Conservation (phyloP, 2,329 filamentous ascomycete species). For the Celoporthe dispersa region DNA sequence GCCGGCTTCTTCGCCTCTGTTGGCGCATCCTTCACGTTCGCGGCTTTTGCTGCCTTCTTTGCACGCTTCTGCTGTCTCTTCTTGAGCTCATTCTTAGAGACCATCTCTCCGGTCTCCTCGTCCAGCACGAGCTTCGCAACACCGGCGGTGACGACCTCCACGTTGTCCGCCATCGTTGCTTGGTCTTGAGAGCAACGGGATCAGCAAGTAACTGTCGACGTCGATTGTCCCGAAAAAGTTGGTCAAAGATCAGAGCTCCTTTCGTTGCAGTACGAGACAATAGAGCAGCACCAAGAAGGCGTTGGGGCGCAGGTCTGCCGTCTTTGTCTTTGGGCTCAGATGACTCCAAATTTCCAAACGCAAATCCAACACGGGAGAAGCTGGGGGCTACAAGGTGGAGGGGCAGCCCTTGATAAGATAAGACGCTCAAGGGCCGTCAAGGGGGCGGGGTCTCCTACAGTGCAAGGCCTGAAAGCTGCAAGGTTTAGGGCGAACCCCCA, state of each 20-base stretch:
- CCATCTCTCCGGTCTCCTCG: constrained; percentile 48
- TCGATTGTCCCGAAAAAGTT: constrained; percentile 1
- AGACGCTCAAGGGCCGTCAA: constrained; percentile 3
- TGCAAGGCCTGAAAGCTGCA: neutral
- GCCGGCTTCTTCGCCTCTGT: constrained; percentile 36
- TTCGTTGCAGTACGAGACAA: neutral
- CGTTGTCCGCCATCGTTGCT: constrained; percentile 40
- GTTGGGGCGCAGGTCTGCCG: neutral
- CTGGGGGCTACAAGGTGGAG: constrained; percentile 7
- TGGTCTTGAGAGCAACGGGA: neutral
- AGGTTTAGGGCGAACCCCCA: constrained; percentile 6
- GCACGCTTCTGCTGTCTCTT: constrained; percentile 44
- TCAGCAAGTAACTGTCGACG: neutral
- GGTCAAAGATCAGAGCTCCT: too few species aligned
- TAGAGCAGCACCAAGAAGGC: neutral
- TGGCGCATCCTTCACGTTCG: constrained; percentile 27
- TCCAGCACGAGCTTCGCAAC: constrained; percentile 46
- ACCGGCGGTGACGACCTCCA: constrained; percentile 36
- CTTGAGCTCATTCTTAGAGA: constrained; percentile 47
- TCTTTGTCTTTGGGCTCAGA: constrained; percentile 8
- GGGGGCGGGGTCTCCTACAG: neutral
- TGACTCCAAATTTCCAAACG: constrained; percentile 29
- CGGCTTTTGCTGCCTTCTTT: constrained; percentile 35
- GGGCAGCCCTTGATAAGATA: constrained; percentile 29
- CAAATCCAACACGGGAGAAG: constrained; percentile 12